Evolutionary conservation across 345 rosid genomes (phyloP).

Genomic region (Physaria fendleri): DNA sequence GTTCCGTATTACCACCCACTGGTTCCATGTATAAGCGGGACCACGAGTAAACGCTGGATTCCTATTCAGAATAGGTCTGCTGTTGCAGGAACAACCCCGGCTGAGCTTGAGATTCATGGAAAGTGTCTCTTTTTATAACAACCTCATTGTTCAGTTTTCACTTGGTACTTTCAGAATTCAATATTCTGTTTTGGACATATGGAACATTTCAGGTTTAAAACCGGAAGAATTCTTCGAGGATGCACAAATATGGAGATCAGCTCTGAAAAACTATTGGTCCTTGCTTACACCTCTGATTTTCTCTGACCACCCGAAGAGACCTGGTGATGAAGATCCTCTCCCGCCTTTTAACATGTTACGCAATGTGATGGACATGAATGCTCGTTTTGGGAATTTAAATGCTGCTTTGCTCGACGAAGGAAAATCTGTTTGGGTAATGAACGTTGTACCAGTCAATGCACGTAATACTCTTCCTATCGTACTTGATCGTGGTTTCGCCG

Average conservation of each 20-base stretch:
- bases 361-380: conserved; percentile 98
- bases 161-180: background rate
- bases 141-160: background rate
- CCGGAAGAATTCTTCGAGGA: conserved; percentile 73
- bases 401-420: conserved; percentile 64
- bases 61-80: conserved; percentile 81
- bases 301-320: conserved; percentile 99
- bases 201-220: conserved; percentile 46
- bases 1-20: conserved; percentile 75
- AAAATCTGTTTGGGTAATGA: conserved; percentile 93
- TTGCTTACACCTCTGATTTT: conserved; percentile 90
- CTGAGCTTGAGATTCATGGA: conserved; percentile 77
- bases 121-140: conserved; percentile 39
- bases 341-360: conserved; percentile 97
- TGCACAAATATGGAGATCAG: conserved; percentile 64
- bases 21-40: conserved; percentile 68
- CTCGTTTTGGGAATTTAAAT: conserved; percentile 81
- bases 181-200: background rate
- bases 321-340: conserved; percentile 95
- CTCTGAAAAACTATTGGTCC: conserved; percentile 88
- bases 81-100: conserved; percentile 42
- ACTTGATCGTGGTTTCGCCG: conserved; percentile 82
- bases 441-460: conserved; percentile 76
- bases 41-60: conserved; percentile 76
- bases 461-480: conserved; percentile 79